A percentile compares a stretch with the other conserved stretches of the same genome.
Conservation (phyloP, 441 rosid species). For the Raphanus hybrid region DNA sequence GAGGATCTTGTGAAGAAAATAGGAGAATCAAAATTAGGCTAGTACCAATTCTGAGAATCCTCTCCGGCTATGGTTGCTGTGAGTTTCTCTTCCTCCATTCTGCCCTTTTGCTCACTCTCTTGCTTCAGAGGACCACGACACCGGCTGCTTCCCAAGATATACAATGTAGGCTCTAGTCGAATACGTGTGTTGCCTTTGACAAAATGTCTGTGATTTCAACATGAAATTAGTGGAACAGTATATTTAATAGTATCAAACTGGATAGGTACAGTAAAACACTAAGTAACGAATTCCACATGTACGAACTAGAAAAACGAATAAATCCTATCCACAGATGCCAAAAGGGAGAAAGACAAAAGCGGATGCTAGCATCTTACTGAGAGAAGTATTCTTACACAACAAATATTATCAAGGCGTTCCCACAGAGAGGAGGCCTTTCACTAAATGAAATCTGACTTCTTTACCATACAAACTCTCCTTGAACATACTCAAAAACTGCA, state of each 20-base stretch:
- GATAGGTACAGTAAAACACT: neutral
- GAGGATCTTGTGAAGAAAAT: no score
- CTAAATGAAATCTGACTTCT: constrained; percentile 22
- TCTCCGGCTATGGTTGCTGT: no score
- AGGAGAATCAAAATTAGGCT: no score
- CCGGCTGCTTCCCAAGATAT: neutral
- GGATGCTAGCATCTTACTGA: neutral
- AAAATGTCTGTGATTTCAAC: neutral
- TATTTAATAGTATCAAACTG: neutral
- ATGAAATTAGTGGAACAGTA: neutral
- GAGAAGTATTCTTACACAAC: neutral
- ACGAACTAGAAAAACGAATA: neutral
- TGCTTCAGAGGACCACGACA: neutral
- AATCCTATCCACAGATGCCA: neutral
- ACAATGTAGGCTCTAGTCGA: neutral
- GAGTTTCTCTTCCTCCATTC: no score
- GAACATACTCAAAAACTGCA: constrained; percentile 14
- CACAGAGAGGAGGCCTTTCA: constrained; percentile 8
- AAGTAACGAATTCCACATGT: neutral
- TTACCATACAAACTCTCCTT: neutral
- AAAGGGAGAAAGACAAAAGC: neutral
- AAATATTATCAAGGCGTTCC: neutral
- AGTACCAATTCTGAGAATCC: no score
- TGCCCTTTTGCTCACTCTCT: neutral
- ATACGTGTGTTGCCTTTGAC: neutral